Percentiles rank a stretch among this genome's conserved stretches.
Conservation (phyloP, 805 yeast genomes). For the Pichia nakasei region DNA sequence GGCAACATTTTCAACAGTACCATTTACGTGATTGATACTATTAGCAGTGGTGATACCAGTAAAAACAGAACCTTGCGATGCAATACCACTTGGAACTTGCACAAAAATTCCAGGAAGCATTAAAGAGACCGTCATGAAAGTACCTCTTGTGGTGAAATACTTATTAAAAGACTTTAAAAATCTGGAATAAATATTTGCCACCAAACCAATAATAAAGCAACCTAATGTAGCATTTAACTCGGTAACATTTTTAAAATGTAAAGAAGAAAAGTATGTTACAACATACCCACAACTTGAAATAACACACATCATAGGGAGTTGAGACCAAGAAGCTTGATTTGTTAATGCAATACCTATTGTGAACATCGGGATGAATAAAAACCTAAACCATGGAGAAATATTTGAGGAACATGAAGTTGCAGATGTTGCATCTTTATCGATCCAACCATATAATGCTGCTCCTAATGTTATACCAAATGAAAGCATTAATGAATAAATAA, state of each 20-base stretch:
- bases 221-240: constrained; percentile 88
- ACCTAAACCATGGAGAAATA: constrained; percentile 50
- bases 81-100: constrained; percentile 92
- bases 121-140: constrained; percentile 75
- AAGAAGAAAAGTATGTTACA: constrained; percentile 70
- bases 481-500: constrained; percentile 80
- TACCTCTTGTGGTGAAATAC: constrained; percentile 16
- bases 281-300: constrained; percentile 77
- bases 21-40: constrained; percentile 38
- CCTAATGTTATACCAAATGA: constrained; percentile 95
- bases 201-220: constrained; percentile 80
- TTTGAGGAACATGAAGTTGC: constrained; percentile 46
- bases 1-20: constrained; percentile 21
- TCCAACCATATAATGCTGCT: constrained; percentile 92
- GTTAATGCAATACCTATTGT: constrained; percentile 52
- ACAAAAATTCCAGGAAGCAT: constrained; percentile 95
- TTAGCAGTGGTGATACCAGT: constrained; percentile 77
- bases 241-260: constrained; percentile 52
- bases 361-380: constrained; percentile 76
- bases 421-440: constrained; percentile 65
- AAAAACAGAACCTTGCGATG: constrained; percentile 76
- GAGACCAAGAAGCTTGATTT: constrained; percentile 79
- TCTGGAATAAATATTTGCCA: constrained; percentile 85
- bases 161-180: constrained; percentile 55
- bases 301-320: constrained; percentile 72